A percentile compares a stretch with the other conserved stretches of the same genome.
Conservation (phyloP, 2,329 filamentous ascomycete genomes). For the Orbilia oligospora region DNA sequence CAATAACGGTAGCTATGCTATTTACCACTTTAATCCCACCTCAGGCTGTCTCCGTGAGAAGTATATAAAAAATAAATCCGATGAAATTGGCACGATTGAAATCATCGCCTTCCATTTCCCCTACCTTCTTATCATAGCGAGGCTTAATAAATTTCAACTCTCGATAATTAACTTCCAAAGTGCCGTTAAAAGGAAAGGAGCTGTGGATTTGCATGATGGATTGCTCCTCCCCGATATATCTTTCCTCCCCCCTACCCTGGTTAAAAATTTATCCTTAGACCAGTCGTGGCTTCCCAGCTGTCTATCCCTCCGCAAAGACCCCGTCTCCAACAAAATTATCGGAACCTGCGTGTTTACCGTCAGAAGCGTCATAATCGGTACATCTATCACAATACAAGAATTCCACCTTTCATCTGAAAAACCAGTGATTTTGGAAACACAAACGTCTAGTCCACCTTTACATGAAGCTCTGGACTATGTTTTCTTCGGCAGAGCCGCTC, state of each 20-base stretch:
- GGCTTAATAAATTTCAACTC: slow-evolving; percentile 36
- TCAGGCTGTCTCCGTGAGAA: slow-evolving; percentile 36
- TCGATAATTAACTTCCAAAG: slow-evolving; percentile 43
- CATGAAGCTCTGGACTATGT: slow-evolving; percentile 52
- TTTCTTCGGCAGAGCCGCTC: slow-evolving; percentile 62
- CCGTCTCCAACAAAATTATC: slow-evolving; percentile 23
- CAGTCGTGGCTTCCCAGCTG: slow-evolving; percentile 44
- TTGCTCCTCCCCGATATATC: slow-evolving; percentile 8
- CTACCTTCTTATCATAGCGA: slow-evolving; percentile 43
- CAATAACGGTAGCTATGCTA: slow-evolving; percentile 25
- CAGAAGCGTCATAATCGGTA: slow-evolving; percentile 38
- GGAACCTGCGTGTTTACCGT: slow-evolving; percentile 43
- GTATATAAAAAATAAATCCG: slow-evolving; percentile 33
- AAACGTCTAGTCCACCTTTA: slow-evolving; percentile 37
- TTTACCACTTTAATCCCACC: slow-evolving; percentile 36
- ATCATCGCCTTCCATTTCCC: slow-evolving; percentile 45
- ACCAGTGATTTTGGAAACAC: slow-evolving; percentile 30
- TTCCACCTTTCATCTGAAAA: slow-evolving; percentile 62
- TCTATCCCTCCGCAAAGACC: slow-evolving; percentile 42
- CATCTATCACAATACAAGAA: slow-evolving; percentile 62
- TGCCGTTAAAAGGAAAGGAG: slow-evolving; percentile 4
- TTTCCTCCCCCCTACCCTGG: slow-evolving; percentile 20
- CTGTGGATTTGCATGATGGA: not conserved
- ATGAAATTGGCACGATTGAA: slow-evolving; percentile 35
- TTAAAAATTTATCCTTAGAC: slow-evolving; percentile 33